Evolutionary conservation across 768 basidiomycete species (phyloP).

Genomic region (Rhodotorula babjevae): DNA sequence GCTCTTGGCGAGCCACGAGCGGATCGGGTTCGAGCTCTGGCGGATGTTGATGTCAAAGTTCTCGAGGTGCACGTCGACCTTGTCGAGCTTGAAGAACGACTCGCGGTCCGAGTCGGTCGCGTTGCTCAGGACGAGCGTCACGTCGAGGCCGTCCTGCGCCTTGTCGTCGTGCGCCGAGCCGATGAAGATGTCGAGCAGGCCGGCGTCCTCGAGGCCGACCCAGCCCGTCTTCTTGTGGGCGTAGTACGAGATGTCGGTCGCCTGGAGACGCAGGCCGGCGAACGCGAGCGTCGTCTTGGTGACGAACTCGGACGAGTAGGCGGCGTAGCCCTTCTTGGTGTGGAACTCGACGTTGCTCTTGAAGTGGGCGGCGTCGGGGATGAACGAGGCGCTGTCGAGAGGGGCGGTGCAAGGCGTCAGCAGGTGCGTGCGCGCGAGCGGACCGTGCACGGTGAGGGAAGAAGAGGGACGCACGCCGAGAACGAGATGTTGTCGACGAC

Average conservation of each 20-base stretch:
- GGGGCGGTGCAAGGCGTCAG: neutral
- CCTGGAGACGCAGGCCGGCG: slow-evolving; percentile 48
- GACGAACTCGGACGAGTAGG: slow-evolving; percentile 49
- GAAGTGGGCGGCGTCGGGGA: slow-evolving; percentile 49
- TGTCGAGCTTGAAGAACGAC: slow-evolving; percentile 50
- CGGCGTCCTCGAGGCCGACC: slow-evolving; percentile 46
- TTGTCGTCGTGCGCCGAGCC: slow-evolving; percentile 39
- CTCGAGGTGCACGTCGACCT: slow-evolving; percentile 32
- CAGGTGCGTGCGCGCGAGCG: too few relatives aligned
- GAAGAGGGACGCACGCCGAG: slow-evolving; percentile 41
- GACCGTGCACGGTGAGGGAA: too few relatives aligned
- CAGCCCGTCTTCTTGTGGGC: slow-evolving; percentile 46
- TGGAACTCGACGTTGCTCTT: slow-evolving; percentile 49
- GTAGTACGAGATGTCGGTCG: slow-evolving; percentile 49
- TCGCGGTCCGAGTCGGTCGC: slow-evolving; percentile 48
- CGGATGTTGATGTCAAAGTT: slow-evolving; percentile 24
- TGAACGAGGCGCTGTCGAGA: slow-evolving; percentile 45
- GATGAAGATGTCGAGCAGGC: slow-evolving; percentile 48
- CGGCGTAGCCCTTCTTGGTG: slow-evolving; percentile 47
- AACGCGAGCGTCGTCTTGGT: slow-evolving; percentile 47
- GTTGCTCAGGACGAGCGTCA: slow-evolving; percentile 50
- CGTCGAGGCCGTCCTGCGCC: slow-evolving; percentile 46
- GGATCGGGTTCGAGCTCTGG: slow-evolving; percentile 18
- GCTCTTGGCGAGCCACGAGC: slow-evolving; percentile 27
- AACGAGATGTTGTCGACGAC: slow-evolving; percentile 49